Evolutionary conservation across 225 moss, liverwort and hornwort genomes (phyloP), one percentile per base, ranked within the genome.

Genomic region (Anthoceros angustus): DNA sequence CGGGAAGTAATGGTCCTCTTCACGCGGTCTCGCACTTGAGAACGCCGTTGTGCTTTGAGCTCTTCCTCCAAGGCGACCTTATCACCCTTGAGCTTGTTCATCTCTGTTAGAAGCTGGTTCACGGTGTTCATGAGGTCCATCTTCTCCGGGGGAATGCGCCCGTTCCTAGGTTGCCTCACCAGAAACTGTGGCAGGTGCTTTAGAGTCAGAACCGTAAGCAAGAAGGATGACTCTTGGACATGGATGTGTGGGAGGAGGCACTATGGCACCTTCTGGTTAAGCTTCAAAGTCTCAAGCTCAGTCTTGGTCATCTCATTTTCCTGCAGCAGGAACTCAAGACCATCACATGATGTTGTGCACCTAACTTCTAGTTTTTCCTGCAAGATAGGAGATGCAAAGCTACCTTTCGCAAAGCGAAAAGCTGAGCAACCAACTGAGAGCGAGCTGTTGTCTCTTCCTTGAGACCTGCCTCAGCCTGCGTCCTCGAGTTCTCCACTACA

Each of bases 31-130:
- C 85, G 73, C 60, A 90, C 81, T 43, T 83, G 85, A 43, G 87
- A 83, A 42, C 84, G 75, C 41, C 86, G 72, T 66, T 93, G 89
- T 43, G 74, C 74, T 69, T 93, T 93, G 55, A 89, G 74, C 69
- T 89, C 87, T 67, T 93, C 93, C 72, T 93, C 89, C 18, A 93
- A 74, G 9, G 87, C 76, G 14, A 86, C 80, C 75, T 93, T 93
- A 6, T 93, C 93, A n/a, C 79, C 81, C 63, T 81, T 89, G 42
- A 93, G 69, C 71, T 89, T 89, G 65, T 74, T 84, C 69, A 90
- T 93, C 63, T 93, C 87, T 42, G 84, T 20, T 55, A 93, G 67
- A 2, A 93, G 75, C 62, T 89, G 93, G 70, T 93, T 93, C 77
- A 93, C 89, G 12, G 93, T 89, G 72, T 87, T 93, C 73, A 93